Conservation (phyloP, 495 filamentous ascomycete genomes). For the Podospora bellae-mahoneyi region DNA sequence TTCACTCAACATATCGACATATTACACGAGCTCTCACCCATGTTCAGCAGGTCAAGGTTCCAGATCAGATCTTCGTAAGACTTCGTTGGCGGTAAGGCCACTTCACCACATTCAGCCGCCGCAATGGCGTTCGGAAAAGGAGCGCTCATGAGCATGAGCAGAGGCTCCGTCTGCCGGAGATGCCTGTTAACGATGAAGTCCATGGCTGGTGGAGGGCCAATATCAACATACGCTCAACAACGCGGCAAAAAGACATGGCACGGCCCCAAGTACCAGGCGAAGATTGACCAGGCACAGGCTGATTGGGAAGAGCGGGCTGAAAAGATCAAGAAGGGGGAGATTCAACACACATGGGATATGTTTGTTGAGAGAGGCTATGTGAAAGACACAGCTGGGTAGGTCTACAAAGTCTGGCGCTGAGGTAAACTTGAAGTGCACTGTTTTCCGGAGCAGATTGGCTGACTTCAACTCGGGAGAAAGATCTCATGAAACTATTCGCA, state of each 20-base stretch:
- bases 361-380: constrained; percentile 79
- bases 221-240: neutral
- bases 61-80: neutral
- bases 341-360: constrained; percentile 60
- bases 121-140: constrained; percentile 21
- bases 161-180: constrained; percentile 22
- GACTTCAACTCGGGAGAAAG: constrained; percentile 17
- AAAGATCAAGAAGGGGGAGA: constrained; percentile 58
- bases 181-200: constrained; percentile 9
- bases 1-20: neutral
- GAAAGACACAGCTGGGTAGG: constrained; percentile 78
- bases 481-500: constrained; percentile 61
- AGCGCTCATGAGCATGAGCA: constrained; percentile 13
- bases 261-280: constrained; percentile 47
- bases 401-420: constrained; percentile 6
- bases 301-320: constrained; percentile 56
- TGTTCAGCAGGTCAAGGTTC: neutral
- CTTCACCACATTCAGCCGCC: neutral
- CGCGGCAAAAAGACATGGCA: constrained; percentile 21
- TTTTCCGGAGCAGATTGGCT: neutral
- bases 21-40: neutral
- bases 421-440: neutral
- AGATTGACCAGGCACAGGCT: constrained; percentile 51
- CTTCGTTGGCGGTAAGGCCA: neutral
- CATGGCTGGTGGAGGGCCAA: neutral